Conservation (phyloP, 2,329 filamentous ascomycete species). For the Dactylella cylindrospora region DNA sequence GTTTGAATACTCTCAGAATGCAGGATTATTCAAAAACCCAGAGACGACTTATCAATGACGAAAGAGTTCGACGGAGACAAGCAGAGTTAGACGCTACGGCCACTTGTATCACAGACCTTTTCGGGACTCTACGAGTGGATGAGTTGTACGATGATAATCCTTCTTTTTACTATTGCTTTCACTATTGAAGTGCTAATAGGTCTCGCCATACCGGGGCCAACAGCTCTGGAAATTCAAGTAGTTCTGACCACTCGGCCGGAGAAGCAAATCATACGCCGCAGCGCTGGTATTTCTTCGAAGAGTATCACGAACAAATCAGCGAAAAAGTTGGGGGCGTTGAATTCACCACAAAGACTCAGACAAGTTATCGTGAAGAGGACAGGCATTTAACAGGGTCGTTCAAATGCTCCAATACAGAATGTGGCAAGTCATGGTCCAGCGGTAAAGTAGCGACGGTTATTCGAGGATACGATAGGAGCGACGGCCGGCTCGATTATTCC, state of each 20-base stretch:
- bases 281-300: conserved; percentile 7
- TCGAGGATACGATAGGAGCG: conserved; percentile 9
- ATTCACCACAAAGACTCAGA: conserved; percentile 3
- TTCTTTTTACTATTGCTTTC: no score
- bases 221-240: conserved; percentile 2
- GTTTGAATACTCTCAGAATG: not conserved
- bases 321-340: conserved; percentile 9
- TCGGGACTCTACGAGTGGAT: no score
- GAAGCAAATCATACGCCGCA: not conserved
- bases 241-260: not conserved
- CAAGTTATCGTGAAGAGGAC: not conserved
- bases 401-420: not conserved
- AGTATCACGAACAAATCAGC: conserved; percentile 3
- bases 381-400: conserved; percentile 17
- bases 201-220: not conserved
- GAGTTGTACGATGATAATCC: no score
- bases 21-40: not conserved
- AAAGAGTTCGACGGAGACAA: conserved; percentile 1
- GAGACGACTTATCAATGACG: conserved; percentile 7
- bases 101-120: not conserved
- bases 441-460: conserved; percentile 11
- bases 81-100: not conserved
- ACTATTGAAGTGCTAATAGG: no score
- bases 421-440: not conserved
- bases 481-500: conserved; percentile 5